A percentile compares a stretch with the other conserved stretches of the same genome.
phyloP scores from a whole-genome alignment of 176 grass and related monocot genomes.

The Rhynchospora pubera region DNA sequence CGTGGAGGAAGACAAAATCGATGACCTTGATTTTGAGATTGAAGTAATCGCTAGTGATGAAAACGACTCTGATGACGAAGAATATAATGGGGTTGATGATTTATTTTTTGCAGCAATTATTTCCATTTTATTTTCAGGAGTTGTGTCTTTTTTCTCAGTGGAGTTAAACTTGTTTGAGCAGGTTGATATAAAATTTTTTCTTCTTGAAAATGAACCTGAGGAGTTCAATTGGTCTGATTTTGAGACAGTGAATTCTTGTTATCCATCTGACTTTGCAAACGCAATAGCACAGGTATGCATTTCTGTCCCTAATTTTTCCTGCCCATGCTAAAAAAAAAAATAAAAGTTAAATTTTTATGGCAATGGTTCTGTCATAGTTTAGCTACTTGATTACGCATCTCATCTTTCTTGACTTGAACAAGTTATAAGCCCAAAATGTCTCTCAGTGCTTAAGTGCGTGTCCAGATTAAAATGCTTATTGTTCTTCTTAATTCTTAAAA shows the following conservation, averaged over 20 bases:
- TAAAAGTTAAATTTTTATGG: not conserved
- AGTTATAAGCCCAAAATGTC: not conserved
- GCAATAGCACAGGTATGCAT: constrained; percentile 55
- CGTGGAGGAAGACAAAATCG: constrained; percentile 42
- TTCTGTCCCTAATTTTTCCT: not conserved
- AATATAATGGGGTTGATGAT: constrained; percentile 42
- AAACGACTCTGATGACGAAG: constrained; percentile 46
- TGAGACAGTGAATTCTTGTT: constrained; percentile 69
- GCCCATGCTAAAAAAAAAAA: not conserved
- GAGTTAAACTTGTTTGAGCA: constrained; percentile 20
- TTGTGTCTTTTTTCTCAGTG: constrained; percentile 1
- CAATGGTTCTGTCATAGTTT: not conserved
- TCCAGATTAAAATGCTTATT: not conserved
- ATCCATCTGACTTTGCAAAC: constrained; percentile 78
- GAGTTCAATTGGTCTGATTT: constrained; percentile 59
- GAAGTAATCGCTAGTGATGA: constrained; percentile 41
- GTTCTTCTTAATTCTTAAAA: constrained; percentile 1
- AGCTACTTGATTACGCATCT: not conserved
- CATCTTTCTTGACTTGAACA: not conserved
- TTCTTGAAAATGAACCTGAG: constrained; percentile 34
- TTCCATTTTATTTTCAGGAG: not conserved
- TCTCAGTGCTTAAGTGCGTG: not conserved
- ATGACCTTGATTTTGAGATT: constrained; percentile 33
- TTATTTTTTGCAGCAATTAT: not conserved
- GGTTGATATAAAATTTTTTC: constrained; percentile 42